Conservation (phyloP, 139 green algal genomes). For the Closterium sp. region DNA sequence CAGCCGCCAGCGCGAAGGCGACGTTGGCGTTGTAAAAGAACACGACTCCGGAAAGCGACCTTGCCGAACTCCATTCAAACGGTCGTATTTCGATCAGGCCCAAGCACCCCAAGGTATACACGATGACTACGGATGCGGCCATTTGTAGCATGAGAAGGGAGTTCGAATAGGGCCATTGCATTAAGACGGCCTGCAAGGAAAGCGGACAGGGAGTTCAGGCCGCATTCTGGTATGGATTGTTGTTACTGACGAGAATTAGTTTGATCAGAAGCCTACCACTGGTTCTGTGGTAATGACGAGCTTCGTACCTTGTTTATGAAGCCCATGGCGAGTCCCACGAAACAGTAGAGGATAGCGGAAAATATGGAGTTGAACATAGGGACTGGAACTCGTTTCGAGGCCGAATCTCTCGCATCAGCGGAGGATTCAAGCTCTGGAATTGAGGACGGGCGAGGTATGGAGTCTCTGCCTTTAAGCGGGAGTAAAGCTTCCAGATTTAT, state of each 20-base stretch:
- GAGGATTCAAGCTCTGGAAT: neutral
- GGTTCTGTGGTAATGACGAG: neutral
- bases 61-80: constrained; percentile 12
- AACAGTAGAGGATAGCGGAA: constrained; percentile 15
- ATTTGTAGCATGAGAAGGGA: constrained; percentile 47
- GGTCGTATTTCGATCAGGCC: constrained; percentile 18
- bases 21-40: constrained; percentile 62
- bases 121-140: constrained; percentile 22
- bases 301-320: constrained; percentile 30
- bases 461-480: neutral
- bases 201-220: neutral
- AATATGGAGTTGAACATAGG: constrained; percentile 5
- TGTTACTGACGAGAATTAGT: neutral
- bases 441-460: neutral
- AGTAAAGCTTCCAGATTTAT: neutral
- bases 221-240: neutral
- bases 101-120: constrained; percentile 21
- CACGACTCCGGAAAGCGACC: constrained; percentile 27
- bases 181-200: constrained; percentile 27
- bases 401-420: neutral
- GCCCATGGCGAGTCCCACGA: constrained; percentile 29
- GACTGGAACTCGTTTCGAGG: neutral
- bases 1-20: constrained; percentile 48
- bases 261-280: neutral
- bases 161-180: constrained; percentile 46